Percentiles rank a stretch among this genome's conserved stretches.
phyloP scores from a whole-genome alignment of 306 rosid genomes.

The Lathyrus aphaca region DNA sequence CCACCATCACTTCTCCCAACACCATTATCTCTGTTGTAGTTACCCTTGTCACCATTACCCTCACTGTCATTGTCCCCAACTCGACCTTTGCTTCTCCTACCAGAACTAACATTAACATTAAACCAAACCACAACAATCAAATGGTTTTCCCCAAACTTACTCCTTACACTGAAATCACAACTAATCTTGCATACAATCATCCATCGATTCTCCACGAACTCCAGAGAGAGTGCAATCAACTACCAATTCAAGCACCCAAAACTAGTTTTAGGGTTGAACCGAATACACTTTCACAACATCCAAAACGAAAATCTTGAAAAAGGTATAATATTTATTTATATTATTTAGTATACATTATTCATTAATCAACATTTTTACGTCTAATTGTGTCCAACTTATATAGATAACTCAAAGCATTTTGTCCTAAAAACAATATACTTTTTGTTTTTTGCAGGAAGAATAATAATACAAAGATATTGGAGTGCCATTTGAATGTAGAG shows the following conservation, averaged over 20 bases:
- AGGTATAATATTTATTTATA: slow-evolving; percentile 38
- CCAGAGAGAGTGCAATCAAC: slow-evolving; percentile 17
- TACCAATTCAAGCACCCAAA: slow-evolving; percentile 26
- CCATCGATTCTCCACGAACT: not conserved
- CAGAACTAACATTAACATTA: not conserved
- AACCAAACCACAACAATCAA: not conserved
- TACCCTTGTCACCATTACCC: not conserved
- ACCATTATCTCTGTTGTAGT: too few relatives aligned
- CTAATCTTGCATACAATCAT: not conserved
- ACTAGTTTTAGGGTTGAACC: slow-evolving; percentile 30
- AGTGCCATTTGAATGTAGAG: slow-evolving; percentile 55
- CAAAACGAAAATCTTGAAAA: slow-evolving; percentile 53
- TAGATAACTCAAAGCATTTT: not conserved
- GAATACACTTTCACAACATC: slow-evolving; percentile 36
- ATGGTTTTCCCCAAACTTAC: not conserved
- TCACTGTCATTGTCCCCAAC: not conserved
- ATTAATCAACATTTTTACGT: not conserved
- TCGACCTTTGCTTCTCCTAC: not conserved
- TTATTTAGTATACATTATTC: not conserved
- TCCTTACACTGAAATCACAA: not conserved
- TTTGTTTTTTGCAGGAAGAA: slow-evolving; percentile 49
- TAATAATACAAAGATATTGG: slow-evolving; percentile 51
- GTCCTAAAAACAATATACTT: not conserved
- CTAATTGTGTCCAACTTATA: not conserved
- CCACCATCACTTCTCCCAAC: too few relatives aligned